These are phyloP conservation scores for Crithidia sp. DNA, from an alignment of 208 protist genomes.

Conservation along the genomic window DNA sequence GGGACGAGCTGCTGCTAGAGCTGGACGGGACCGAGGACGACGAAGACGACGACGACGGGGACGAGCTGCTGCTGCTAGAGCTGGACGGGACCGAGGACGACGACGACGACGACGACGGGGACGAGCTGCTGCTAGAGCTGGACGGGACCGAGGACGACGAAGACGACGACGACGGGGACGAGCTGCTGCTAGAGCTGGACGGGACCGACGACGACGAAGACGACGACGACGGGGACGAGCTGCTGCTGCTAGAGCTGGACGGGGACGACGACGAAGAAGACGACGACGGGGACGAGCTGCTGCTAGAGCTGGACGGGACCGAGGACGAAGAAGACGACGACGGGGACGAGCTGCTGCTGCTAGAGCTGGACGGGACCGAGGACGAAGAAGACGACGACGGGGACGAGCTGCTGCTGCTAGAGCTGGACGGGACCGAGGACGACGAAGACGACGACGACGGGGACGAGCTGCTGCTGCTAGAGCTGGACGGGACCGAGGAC, in stretches of 20 bases:
- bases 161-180: too few species aligned
- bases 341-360: neutral
- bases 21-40: neutral
- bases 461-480: neutral
- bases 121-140: neutral
- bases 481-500: neutral
- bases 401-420: neutral
- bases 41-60: too few species aligned
- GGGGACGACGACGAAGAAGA: too few species aligned
- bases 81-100: neutral
- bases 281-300: neutral
- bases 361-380: neutral
- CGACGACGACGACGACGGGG: too few species aligned
- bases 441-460: too few species aligned
- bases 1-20: neutral
- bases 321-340: neutral
- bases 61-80: neutral
- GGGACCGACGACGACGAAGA: neutral
- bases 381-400: too few species aligned
- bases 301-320: neutral
- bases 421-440: neutral
- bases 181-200: neutral
- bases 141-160: neutral
- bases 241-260: neutral
- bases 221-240: neutral